These are phyloP conservation scores for Aspergillus saccharolyticus DNA, from an alignment of 495 filamentous ascomycete species.

Conservation along the genomic window DNA sequence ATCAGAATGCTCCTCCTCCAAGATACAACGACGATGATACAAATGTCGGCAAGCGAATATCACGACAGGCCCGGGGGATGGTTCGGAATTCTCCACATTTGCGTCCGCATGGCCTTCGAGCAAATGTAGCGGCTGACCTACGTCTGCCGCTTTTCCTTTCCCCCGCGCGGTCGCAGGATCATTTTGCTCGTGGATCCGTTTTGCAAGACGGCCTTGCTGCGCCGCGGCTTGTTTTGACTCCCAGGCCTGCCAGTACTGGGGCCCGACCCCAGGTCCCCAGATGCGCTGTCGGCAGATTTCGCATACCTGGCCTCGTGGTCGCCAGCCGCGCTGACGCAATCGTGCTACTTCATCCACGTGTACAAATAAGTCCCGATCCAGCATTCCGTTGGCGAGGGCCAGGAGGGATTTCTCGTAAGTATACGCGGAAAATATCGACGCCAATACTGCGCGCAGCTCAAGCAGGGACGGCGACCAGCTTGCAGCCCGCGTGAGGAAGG, in stretches of 20 bases:
- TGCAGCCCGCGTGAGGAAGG: conserved; percentile 82
- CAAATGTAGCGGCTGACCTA: conserved; percentile 17
- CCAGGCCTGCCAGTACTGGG: conserved; percentile 77
- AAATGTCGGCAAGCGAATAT: conserved; percentile 54
- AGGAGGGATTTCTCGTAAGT: conserved; percentile 88
- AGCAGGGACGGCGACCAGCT: conserved; percentile 77
- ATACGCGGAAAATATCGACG: conserved; percentile 90
- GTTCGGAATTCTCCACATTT: conserved; percentile 15
- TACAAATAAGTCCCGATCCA: conserved; percentile 86
- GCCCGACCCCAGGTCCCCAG: conserved; percentile 85
- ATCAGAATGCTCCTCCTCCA: conserved; percentile 24
- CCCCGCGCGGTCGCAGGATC: conserved; percentile 30
- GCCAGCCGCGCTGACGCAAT: conserved; percentile 83
- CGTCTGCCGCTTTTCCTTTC: conserved; percentile 41
- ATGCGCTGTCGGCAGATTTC: conserved; percentile 77
- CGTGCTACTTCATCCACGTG: conserved; percentile 70
- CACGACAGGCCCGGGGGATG: conserved; percentile 32
- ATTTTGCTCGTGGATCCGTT: conserved; percentile 24
- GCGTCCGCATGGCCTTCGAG: conserved; percentile 16
- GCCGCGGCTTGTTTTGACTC: conserved; percentile 54
- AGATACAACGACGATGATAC: conserved; percentile 47
- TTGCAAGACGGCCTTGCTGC: conserved; percentile 31
- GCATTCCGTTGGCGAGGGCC: conserved; percentile 72
- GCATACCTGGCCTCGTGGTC: conserved; percentile 77
- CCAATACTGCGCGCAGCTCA: conserved; percentile 77